Base-by-base conservation (phyloP, 2,329 filamentous ascomycete genomes). In the Cladosporium cucumerinum region DNA sequence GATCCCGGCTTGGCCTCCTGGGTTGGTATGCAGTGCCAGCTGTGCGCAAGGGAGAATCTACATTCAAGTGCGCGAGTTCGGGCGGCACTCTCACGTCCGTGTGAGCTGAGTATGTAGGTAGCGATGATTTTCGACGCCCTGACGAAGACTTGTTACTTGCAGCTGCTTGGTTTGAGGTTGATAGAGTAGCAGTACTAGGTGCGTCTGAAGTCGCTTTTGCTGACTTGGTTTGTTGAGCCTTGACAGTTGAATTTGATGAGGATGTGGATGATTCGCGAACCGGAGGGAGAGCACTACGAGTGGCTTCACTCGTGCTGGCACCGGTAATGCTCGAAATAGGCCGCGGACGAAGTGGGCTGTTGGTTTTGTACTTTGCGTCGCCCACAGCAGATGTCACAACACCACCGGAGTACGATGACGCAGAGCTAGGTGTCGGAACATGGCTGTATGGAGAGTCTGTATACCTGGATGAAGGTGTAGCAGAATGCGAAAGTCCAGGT, bases 381-480 rank as follows among this genome's bases (percentile, higher is more conserved):
- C 77, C 28, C 64, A 66, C 64, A 52, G 74, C 77, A 76, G 82
- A 69, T 73, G 81, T 67, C 78, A 81, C 67, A 75, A 62, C 11
- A 26, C 60, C 60, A 46, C 34, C 54, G 18, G 89, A 93, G 70
- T 89, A 88, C 1, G 90, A 93, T 8, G 88, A 89, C 68, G 90
- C 87, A 11, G 90, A 93, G 5, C 89, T 92, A 7, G 90, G 90
- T 3, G 90, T 93, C 0, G 90, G 92, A 66, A 90, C 89, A 67
- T 90, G 84, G 73, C 90, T 93, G 76, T 92, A 93, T 5, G 89
- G 86, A 1, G 90, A 93, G 64, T 87, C 90, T 1, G 89, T 91
- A 71, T 90, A 92, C 66, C 88, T 82, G 1, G 90, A 92, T 4
- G 90, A 93, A 43, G 90, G 89, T 65, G 89, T 92, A 26, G 82